A percentile compares a stretch with the other conserved stretches of the same genome.
Evolutionary conservation across 495 filamentous ascomycete genomes (phyloP).

Genomic region (Podospora appendiculata): DNA sequence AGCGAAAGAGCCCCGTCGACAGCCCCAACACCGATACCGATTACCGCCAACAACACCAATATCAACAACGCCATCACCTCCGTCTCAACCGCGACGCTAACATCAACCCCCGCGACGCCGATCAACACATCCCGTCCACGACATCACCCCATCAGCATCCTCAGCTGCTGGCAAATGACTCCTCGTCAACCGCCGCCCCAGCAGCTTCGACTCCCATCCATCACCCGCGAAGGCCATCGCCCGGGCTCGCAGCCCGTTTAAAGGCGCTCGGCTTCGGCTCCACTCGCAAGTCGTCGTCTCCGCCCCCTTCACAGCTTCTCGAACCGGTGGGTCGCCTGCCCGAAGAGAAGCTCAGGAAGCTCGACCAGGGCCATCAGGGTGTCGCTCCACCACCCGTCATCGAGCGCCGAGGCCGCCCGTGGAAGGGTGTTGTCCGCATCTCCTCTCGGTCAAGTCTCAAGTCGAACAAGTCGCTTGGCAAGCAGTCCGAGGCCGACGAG

Average conservation of each 20-base stretch:
- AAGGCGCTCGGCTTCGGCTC: slow-evolving; percentile 58
- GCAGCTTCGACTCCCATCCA: slow-evolving; percentile 17
- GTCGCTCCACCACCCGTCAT: slow-evolving; percentile 44
- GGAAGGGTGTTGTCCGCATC: slow-evolving; percentile 47
- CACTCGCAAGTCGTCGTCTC: slow-evolving; percentile 30
- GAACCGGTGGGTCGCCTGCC: slow-evolving; percentile 63
- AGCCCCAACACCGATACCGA: slow-evolving; percentile 3
- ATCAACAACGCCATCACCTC: slow-evolving; percentile 6
- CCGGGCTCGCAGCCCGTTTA: slow-evolving; percentile 69
- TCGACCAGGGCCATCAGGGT: slow-evolving; percentile 52
- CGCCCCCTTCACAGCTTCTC: slow-evolving; percentile 24
- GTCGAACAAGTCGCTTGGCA: slow-evolving; percentile 14
- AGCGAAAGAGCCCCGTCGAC: slow-evolving; percentile 23
- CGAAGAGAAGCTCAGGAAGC: slow-evolving; percentile 60
- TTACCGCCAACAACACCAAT: slow-evolving; percentile 5
- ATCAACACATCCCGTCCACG: background rate
- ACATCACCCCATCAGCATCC: slow-evolving; percentile 6
- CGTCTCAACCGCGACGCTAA: background rate
- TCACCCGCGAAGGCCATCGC: slow-evolving; percentile 51
- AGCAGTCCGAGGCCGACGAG: slow-evolving; percentile 12
- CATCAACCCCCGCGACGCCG: slow-evolving; percentile 1
- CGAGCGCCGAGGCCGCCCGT: slow-evolving; percentile 54
- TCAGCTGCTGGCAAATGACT: slow-evolving; percentile 6
- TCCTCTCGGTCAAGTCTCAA: slow-evolving; percentile 27
- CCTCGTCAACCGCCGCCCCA: slow-evolving; percentile 7